Evolutionary conservation across 129 eudicot genomes (phyloP), one percentile per base, ranked within the genome.

Genomic region (Pulicaria dysenterica): DNA sequence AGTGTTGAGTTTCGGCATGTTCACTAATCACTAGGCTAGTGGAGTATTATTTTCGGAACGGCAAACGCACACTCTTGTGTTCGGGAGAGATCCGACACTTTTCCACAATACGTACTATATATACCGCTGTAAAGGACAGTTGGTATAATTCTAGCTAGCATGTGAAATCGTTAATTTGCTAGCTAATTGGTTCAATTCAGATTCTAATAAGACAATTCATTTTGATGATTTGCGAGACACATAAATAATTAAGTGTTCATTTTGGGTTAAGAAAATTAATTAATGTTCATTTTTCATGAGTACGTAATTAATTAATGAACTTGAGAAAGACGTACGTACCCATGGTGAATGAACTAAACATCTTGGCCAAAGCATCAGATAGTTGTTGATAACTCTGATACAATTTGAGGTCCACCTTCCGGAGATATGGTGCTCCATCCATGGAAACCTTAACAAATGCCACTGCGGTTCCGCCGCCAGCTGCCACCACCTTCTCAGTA

Each of bases 341-440:
- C 91, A 83, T 92, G 71, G 96, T 92, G 77, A 92, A 89, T 73
- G 97, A 92, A 54, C 96, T 89, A 81, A 92, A 92, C 98, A 92
- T 92, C 64, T 89, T 92, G 78, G 88, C 96, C 71, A 92, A 85
- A 63, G 98, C 96, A 81, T 92, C 95, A 60, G 96, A 83, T 36
- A 92, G 84, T 39, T 92, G 83, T 79, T 89, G 86, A 77, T 92
- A 92, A 64, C 88, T 83, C 76, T 85, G 73, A 81, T 89, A 89
- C 86, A 89, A 58, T 71, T 85, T 89, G 69, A 92, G 79, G 88
- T 89, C 98, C 58, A 92, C 96, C 75, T 92, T 92, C 5, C 98
- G 95, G 53, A 92, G 91, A 81, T 89, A 92, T 4, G 98, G 98
- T 2, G 98, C 98, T 0, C 98, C 98, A 19, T 92, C 98, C 98